Evolutionary conservation across 371 early-diverging fungal species (phyloP).

Genomic region (Mortierella sp.): DNA sequence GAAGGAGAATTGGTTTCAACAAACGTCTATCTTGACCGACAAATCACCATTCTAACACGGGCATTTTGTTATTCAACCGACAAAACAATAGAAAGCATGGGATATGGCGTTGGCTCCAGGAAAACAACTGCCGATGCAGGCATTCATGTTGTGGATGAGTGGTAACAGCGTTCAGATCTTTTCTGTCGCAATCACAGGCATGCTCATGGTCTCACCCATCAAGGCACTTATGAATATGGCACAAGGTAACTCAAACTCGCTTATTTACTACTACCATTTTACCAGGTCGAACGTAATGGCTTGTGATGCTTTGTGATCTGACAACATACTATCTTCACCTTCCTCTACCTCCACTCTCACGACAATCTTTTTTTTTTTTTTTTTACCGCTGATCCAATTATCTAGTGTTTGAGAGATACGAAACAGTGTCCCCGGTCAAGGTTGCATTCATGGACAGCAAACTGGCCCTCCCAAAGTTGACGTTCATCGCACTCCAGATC

Average conservation of each 20-base stretch:
- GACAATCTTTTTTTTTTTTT: constrained; percentile 3
- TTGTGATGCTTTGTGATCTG: no score
- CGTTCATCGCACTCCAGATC: constrained; percentile 84
- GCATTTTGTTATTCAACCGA: neutral
- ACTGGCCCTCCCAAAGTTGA: constrained; percentile 81
- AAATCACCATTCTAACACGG: no score
- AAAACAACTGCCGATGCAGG: constrained; percentile 96
- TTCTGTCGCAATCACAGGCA: constrained; percentile 93
- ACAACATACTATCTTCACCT: no score
- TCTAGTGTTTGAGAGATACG: constrained; percentile 77
- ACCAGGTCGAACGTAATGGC: no score
- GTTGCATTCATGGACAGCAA: constrained; percentile 56
- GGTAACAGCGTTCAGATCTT: constrained; percentile 96
- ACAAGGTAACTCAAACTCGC: constrained; percentile 61
- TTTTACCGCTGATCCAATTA: no score
- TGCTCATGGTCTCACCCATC: constrained; percentile 92
- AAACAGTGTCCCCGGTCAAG: constrained; percentile 60
- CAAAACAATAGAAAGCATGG: constrained; percentile 88
- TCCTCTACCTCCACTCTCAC: no score
- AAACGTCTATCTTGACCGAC: neutral
- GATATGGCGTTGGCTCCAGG: constrained; percentile 93
- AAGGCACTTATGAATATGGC: constrained; percentile 81
- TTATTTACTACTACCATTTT: neutral
- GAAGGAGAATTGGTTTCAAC: neutral
- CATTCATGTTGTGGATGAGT: constrained; percentile 98